Evolutionary conservation across 164 flowering plant genomes (phyloP).

Genomic region (Macadamia tetraphylla): DNA sequence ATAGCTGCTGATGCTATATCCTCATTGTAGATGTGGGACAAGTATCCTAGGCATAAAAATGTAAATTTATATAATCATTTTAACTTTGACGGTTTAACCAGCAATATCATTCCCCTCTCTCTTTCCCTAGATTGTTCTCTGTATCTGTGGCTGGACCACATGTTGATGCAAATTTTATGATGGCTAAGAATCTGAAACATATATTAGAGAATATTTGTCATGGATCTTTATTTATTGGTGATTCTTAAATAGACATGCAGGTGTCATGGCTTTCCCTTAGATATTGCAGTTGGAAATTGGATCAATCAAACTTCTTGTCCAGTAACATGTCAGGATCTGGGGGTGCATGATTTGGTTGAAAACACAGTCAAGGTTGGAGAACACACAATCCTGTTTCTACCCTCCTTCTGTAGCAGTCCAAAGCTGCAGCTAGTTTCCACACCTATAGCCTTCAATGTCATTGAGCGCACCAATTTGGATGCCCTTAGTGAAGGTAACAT

Average conservation of each 20-base stretch:
- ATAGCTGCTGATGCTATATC: neutral
- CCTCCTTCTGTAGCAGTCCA: slow-evolving; percentile 42
- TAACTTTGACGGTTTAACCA: too few species aligned
- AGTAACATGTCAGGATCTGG: slow-evolving; percentile 40
- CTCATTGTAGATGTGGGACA: neutral
- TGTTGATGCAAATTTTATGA: too few species aligned
- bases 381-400: slow-evolving; percentile 49
- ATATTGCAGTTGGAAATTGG: slow-evolving; percentile 18
- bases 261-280: slow-evolving; percentile 64
- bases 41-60: too few species aligned
- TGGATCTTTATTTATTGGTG: neutral
- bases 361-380: slow-evolving; percentile 62
- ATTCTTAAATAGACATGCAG: slow-evolving; percentile 51
- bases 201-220: neutral
- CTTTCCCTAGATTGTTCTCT: too few species aligned
- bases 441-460: slow-evolving; percentile 50
- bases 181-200: neutral
- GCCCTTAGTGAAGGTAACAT: slow-evolving; percentile 73
- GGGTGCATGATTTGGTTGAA: slow-evolving; percentile 37
- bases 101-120: too few species aligned
- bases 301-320: slow-evolving; percentile 37
- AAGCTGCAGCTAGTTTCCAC: slow-evolving; percentile 37
- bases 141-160: too few species aligned
- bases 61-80: too few species aligned
- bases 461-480: slow-evolving; percentile 61